A percentile compares a stretch with the other conserved stretches of the same genome.
Evolutionary conservation across 2,329 filamentous ascomycete genomes (phyloP).

Genomic region (Trichoderma polysporum): DNA sequence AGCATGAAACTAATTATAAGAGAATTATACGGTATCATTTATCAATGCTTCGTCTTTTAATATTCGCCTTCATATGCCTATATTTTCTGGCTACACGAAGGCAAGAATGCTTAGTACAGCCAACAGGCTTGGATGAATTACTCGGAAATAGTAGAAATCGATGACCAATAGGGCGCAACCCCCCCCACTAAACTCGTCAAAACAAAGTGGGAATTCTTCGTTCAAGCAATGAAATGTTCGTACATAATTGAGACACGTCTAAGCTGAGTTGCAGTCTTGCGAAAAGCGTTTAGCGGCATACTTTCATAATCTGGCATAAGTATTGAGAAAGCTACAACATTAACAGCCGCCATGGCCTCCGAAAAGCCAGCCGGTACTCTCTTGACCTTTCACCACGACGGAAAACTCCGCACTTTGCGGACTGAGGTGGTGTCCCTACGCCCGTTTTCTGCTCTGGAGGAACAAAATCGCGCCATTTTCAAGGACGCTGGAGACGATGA

Average conservation of each 20-base stretch:
- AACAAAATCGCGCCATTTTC: slow-evolving; percentile 55
- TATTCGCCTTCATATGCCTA: neutral
- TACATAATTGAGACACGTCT: neutral
- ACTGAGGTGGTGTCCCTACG: slow-evolving; percentile 48
- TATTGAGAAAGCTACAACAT: neutral
- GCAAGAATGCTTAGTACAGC: neutral
- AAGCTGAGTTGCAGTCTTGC: neutral
- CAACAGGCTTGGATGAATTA: neutral
- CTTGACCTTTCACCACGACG: slow-evolving; percentile 47
- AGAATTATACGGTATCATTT: neutral
- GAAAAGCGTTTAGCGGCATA: neutral
- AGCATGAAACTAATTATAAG: neutral
- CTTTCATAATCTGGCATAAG: neutral
- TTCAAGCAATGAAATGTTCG: neutral
- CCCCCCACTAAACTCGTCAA: slow-evolving; percentile 14
- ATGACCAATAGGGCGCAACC: neutral
- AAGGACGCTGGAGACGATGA: slow-evolving; percentile 53
- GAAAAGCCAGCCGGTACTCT: slow-evolving; percentile 33
- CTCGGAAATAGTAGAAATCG: neutral
- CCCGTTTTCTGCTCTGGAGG: slow-evolving; percentile 50
- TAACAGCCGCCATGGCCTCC: neutral
- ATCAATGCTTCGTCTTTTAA: neutral
- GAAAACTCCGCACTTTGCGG: slow-evolving; percentile 43
- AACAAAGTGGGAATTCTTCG: neutral
- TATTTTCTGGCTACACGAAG: neutral